Evolutionary conservation across 108 stramenopile genomes (phyloP).

Genomic region (Skeletonema costatum): DNA sequence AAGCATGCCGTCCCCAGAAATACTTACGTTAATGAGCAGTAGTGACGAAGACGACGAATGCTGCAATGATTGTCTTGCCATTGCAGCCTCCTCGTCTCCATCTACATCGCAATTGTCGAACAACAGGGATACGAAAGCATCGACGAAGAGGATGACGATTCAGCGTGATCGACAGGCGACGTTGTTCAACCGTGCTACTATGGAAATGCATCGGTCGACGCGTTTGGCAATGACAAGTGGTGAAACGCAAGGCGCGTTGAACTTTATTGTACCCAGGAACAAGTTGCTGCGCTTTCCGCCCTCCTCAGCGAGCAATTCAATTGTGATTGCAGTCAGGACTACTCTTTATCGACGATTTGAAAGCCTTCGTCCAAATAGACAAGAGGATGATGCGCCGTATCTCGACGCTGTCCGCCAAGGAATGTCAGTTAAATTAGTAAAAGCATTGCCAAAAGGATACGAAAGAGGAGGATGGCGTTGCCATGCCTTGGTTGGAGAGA

Average conservation of each 20-base stretch:
- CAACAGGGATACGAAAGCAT: neutral
- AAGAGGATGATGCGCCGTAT: neutral
- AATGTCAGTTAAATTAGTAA: neutral
- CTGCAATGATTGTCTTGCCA: neutral
- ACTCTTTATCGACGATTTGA: neutral
- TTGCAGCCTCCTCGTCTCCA: neutral
- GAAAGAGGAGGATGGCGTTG: slow-evolving; percentile 20
- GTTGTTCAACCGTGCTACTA: neutral
- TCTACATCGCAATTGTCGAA: neutral
- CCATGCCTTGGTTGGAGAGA: slow-evolving; percentile 6
- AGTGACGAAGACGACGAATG: neutral
- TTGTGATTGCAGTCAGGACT: neutral
- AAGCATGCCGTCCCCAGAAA: neutral
- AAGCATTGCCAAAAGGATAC: slow-evolving; percentile 1
- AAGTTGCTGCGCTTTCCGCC: neutral
- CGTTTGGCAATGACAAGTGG: neutral
- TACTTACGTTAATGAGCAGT: too few species aligned
- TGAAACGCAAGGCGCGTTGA: neutral
- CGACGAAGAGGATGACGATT: neutral
- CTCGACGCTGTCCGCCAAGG: neutral
- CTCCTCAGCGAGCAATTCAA: neutral
- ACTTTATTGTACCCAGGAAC: neutral
- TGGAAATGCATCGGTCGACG: neutral
- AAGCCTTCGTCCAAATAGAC: neutral
- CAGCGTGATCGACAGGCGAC: neutral